Evolutionary conservation across 371 early-diverging fungal genomes (phyloP).

Genomic region (Mortierella sp.): DNA sequence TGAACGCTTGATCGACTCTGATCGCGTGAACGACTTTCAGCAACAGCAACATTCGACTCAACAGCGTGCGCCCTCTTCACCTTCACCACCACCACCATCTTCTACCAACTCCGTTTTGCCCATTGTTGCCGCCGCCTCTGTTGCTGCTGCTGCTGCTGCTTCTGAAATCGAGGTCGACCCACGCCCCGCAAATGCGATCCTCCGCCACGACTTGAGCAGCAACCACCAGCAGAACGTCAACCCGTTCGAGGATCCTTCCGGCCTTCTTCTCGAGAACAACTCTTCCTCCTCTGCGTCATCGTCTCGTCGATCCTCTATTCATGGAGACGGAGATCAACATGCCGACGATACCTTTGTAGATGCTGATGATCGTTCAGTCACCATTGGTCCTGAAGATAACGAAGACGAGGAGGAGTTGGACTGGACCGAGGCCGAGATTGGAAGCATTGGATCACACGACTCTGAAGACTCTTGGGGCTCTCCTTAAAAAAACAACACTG

Average conservation of each 20-base stretch:
- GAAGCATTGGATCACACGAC: constrained; percentile 45
- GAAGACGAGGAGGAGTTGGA: constrained; percentile 34
- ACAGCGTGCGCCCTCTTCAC: background rate
- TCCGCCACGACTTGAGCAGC: constrained; percentile 39
- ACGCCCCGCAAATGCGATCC: constrained; percentile 37
- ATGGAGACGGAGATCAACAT: constrained; percentile 8
- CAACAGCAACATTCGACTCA: too few species aligned
- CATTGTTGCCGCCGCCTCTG: background rate
- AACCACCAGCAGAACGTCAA: constrained; percentile 34
- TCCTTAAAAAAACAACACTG: background rate
- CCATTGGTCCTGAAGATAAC: constrained; percentile 19
- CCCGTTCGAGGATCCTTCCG: constrained; percentile 39
- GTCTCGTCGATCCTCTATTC: constrained; percentile 22
- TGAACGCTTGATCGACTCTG: constrained; percentile 19
- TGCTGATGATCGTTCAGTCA: constrained; percentile 40
- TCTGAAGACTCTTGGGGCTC: constrained; percentile 52
- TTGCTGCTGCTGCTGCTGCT: background rate
- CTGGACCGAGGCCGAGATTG: constrained; percentile 54
- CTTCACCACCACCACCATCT: background rate
- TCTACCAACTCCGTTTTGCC: background rate
- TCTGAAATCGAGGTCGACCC: constrained; percentile 20
- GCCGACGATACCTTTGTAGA: constrained; percentile 26
- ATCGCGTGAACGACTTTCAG: background rate
- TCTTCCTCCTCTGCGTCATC: constrained; percentile 18
- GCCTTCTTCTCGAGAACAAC: constrained; percentile 16